Evolutionary conservation across 2,329 filamentous ascomycete genomes (phyloP).

Genomic region (Mycosphaerelloides madeirae): DNA sequence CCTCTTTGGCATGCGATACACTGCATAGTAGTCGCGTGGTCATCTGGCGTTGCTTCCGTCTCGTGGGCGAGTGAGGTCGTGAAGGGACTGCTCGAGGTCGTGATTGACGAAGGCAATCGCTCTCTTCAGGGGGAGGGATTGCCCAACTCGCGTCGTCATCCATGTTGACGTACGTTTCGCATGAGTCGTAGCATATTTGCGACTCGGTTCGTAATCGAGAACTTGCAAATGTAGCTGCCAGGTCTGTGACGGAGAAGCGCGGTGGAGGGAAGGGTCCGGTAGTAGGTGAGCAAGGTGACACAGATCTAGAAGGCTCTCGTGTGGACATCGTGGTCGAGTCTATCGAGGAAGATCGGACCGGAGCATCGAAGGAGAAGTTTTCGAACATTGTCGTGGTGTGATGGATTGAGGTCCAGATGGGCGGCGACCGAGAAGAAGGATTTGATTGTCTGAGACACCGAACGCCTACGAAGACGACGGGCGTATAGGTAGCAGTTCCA

Average conservation of each 20-base stretch:
- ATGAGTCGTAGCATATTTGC: constrained; percentile 31
- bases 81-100: constrained; percentile 15
- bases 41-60: constrained; percentile 38
- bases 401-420: not conserved
- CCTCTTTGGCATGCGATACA: constrained; percentile 36
- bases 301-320: constrained; percentile 26
- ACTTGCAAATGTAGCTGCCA: constrained; percentile 27
- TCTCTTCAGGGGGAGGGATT: constrained; percentile 16
- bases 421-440: no score
- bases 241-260: constrained; percentile 29
- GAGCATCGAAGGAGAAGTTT: constrained; percentile 28
- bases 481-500: no score
- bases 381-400: constrained; percentile 23
- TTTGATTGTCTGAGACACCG: no score
- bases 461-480: no score
- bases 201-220: constrained; percentile 25
- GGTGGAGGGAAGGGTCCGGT: constrained; percentile 19
- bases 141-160: constrained; percentile 31
- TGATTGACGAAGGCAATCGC: constrained; percentile 6
- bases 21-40: constrained; percentile 40
- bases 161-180: constrained; percentile 30
- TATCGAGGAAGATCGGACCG: constrained; percentile 24
- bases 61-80: constrained; percentile 32
- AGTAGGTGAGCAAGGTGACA: constrained; percentile 30
- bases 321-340: constrained; percentile 22